Evolutionary conservation across 257 asterid species (phyloP).

Genomic region (Plantago major): DNA sequence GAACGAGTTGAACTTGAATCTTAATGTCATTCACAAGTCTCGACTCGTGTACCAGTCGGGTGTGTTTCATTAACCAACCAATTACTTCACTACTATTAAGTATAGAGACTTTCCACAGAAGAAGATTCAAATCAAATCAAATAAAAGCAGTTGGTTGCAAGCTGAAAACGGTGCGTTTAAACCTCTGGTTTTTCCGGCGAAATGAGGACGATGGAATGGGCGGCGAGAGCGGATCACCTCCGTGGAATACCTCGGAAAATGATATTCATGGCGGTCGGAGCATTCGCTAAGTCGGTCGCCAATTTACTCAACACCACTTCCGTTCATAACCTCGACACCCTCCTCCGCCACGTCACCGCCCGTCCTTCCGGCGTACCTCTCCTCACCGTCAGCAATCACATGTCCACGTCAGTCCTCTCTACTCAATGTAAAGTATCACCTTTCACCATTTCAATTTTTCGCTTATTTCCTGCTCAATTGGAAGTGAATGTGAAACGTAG

Average conservation of each 20-base stretch:
- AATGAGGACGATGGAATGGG: conserved; percentile 89
- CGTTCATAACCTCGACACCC: conserved; percentile 73
- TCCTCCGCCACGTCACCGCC: conserved; percentile 66
- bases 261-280: conserved; percentile 65
- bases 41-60: no score
- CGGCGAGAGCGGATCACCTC: conserved; percentile 68
- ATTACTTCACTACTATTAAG: no score
- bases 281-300: conserved; percentile 72
- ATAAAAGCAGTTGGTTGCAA: no score
- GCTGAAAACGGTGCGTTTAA: no score
- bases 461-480: conserved; percentile 1
- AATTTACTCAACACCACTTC: conserved; percentile 74
- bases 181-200: background rate
- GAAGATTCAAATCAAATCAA: no score
- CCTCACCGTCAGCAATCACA: conserved; percentile 92
- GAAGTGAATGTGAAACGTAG: background rate
- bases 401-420: conserved; percentile 88
- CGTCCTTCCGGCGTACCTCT: conserved; percentile 94
- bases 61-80: no score
- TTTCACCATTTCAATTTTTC: background rate
- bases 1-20: no score
- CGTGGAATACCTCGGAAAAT: conserved; percentile 86
- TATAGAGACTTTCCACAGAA: no score
- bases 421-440: conserved; percentile 9
- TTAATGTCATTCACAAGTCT: no score